These are phyloP conservation scores for Boletus huronensis DNA, from an alignment of 768 basidiomycete species.

Conservation along the genomic window DNA sequence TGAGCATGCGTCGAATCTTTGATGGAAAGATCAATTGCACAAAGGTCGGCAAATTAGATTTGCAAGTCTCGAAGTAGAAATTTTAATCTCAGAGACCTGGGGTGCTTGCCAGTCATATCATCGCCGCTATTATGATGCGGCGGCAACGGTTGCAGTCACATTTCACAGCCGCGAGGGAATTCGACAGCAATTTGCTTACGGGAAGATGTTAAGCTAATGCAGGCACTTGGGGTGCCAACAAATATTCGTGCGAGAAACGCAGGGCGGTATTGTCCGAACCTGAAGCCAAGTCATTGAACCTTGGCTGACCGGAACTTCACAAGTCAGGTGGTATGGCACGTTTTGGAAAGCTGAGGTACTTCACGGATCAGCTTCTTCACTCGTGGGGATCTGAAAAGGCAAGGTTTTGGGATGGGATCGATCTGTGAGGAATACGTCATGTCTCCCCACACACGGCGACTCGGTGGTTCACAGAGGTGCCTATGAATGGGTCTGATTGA, in stretches of 20 bases:
- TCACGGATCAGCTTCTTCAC: conserved; percentile 9
- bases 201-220: conserved; percentile 15
- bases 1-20: conserved; percentile 3
- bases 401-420: conserved; percentile 10
- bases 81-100: conserved; percentile 18
- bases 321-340: conserved; percentile 2
- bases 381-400: conserved; percentile 5
- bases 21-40: conserved; percentile 17
- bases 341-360: conserved; percentile 9
- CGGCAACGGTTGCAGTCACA: conserved; percentile 11
- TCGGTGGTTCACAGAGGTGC: conserved; percentile 2
- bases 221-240: conserved; percentile 14
- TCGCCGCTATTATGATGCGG: conserved; percentile 11
- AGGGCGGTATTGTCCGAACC: conserved; percentile 14
- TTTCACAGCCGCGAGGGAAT: conserved; percentile 15
- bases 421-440: conserved; percentile 20
- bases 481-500: conserved; percentile 8
- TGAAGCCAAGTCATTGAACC: conserved; percentile 10
- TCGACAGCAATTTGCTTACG: conserved; percentile 17
- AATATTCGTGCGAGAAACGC: conserved; percentile 13
- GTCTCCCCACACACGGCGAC: conserved; percentile 22
- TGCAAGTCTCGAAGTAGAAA: conserved; percentile 5
- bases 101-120: conserved; percentile 5
- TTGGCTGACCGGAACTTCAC: conserved; percentile 12
- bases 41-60: conserved; percentile 19